Conservation (phyloP, 306 rosid species). For the Trifolium fragiferum region DNA sequence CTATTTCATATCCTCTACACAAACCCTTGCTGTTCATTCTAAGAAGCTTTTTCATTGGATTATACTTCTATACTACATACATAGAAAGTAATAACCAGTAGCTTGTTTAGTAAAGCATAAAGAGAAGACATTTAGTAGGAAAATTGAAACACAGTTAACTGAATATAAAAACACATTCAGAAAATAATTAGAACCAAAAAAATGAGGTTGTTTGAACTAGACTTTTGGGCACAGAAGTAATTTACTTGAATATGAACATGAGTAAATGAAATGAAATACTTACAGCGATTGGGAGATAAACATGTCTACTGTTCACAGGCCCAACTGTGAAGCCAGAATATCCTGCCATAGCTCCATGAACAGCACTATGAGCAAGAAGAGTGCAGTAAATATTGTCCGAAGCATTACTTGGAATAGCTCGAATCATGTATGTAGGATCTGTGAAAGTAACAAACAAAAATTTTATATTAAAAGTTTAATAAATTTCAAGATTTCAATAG, state of each 20-base stretch:
- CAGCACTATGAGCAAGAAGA: constrained; percentile 95
- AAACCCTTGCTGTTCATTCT: background rate
- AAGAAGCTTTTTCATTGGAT: background rate
- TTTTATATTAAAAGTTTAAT: constrained; percentile 1
- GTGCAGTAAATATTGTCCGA: constrained; percentile 94
- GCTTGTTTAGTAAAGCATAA: background rate
- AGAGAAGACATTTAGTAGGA: background rate
- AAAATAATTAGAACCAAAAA: constrained; percentile 1
- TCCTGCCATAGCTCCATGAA: constrained; percentile 99
- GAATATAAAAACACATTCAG: background rate
- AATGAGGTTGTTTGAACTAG: constrained; percentile 6
- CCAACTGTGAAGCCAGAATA: constrained; percentile 90
- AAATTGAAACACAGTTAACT: background rate
- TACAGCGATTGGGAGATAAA: constrained; percentile 90
- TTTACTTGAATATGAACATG: constrained; percentile 26
- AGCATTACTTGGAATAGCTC: constrained; percentile 97
- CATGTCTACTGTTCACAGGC: constrained; percentile 85
- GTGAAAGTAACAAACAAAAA: constrained; percentile 34
- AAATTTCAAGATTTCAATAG: background rate
- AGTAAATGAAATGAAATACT: constrained; percentile 49
- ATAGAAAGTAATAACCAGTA: background rate
- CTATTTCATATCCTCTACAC: background rate
- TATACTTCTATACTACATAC: background rate
- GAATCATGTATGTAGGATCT: constrained; percentile 99
- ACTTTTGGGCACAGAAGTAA: background rate